These are phyloP conservation scores for Capronia epimyces DNA, from an alignment of 2,329 filamentous ascomycete species.

Conservation along the genomic window DNA sequence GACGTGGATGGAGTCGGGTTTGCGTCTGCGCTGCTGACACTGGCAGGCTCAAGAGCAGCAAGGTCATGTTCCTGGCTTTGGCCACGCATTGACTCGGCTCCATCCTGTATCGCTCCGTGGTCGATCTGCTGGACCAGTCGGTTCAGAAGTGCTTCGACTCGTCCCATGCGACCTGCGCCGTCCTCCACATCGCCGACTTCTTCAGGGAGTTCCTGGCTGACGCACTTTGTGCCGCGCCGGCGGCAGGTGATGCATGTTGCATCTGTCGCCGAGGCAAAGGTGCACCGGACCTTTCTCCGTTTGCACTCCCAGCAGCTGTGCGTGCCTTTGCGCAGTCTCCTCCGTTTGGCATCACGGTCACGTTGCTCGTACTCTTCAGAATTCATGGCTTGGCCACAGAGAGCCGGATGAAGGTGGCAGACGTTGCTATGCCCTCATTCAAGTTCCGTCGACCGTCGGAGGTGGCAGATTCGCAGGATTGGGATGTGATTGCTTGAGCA, in stretches of 20 bases:
- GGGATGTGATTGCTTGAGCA: too few species aligned
- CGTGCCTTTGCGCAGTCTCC: conserved; percentile 52
- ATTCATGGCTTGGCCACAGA: too few species aligned
- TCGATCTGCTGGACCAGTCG: neutral
- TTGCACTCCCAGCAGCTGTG: conserved; percentile 57
- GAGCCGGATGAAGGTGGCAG: too few species aligned
- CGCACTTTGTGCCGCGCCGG: conserved; percentile 37
- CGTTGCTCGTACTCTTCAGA: too few species aligned
- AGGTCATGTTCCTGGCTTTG: too few species aligned
- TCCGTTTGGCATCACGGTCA: conserved; percentile 32
- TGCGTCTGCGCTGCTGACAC: too few species aligned
- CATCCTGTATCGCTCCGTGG: neutral
- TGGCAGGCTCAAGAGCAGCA: too few species aligned
- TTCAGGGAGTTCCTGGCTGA: conserved; percentile 23
- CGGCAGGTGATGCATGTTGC: conserved; percentile 45
- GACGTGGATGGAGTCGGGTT: too few species aligned
- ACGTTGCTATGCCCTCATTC: too few species aligned
- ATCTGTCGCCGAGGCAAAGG: conserved; percentile 38
- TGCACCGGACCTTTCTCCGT: conserved; percentile 51
- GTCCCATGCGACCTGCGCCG: neutral
- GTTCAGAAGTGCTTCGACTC: neutral
- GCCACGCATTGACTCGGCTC: neutral
- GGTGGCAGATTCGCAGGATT: too few species aligned
- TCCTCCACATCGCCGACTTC: neutral
- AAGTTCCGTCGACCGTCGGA: too few species aligned